Percentiles rank a stretch among this genome's conserved stretches.
These are phyloP conservation scores for Pezicula rhizophila DNA, from an alignment of 2,329 filamentous ascomycete genomes.

Conservation along the genomic window DNA sequence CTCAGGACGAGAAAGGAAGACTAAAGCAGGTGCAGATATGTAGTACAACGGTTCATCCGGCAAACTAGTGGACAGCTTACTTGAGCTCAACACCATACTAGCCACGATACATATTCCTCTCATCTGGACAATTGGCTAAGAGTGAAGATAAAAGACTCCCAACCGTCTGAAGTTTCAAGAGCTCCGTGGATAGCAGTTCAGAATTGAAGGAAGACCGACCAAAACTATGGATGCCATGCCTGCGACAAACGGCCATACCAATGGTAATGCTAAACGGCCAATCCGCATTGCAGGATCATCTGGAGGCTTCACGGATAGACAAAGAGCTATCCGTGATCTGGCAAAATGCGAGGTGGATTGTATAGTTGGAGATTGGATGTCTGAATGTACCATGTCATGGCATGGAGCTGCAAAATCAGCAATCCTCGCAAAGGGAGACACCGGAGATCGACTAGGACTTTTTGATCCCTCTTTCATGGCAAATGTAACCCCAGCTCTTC, in stretches of 20 bases:
- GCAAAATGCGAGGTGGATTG: slow-evolving; percentile 36
- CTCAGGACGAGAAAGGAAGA: neutral
- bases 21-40: too few species aligned
- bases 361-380: slow-evolving; percentile 43
- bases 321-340: slow-evolving; percentile 35
- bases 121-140: too few species aligned
- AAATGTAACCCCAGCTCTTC: slow-evolving; percentile 23
- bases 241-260: slow-evolving; percentile 3
- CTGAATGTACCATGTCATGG: slow-evolving; percentile 29
- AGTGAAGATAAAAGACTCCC: too few species aligned
- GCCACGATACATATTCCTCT: too few species aligned
- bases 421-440: neutral
- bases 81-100: too few species aligned
- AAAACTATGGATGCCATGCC: slow-evolving; percentile 5
- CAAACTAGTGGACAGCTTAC: too few species aligned
- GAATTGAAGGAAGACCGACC: neutral
- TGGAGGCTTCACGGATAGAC: slow-evolving; percentile 37
- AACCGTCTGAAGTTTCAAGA: too few species aligned
- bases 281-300: slow-evolving; percentile 37
- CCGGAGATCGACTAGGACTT: slow-evolving; percentile 22
- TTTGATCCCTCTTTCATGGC: slow-evolving; percentile 36
- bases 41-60: too few species aligned
- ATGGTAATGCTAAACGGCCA: slow-evolving; percentile 24
- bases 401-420: slow-evolving; percentile 22
- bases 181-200: neutral